Evolutionary conservation across 2,329 filamentous ascomycete species (phyloP).

Genomic region (Trichophyton mentagrophytes): DNA sequence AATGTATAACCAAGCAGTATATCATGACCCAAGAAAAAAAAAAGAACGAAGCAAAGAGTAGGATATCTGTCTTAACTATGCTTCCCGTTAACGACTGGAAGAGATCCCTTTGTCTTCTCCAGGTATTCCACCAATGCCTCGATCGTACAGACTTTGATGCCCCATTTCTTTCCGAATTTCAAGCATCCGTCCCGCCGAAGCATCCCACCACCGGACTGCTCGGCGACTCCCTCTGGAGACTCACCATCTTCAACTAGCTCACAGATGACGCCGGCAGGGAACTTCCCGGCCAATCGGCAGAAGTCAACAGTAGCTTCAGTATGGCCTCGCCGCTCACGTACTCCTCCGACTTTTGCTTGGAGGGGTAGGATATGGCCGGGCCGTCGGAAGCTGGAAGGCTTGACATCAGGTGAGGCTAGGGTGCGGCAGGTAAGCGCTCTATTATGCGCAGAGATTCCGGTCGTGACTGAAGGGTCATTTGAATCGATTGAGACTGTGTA

Average conservation of each 20-base stretch:
- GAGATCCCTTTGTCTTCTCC: conserved; percentile 54
- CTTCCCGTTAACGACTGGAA: conserved; percentile 24
- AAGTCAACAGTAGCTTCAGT: conserved; percentile 91
- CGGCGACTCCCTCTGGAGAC: conserved; percentile 42
- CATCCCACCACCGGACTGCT: conserved; percentile 53
- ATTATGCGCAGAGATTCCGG: conserved; percentile 83
- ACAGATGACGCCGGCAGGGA: conserved; percentile 67
- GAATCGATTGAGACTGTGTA: conserved; percentile 88
- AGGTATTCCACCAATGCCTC: conserved; percentile 73
- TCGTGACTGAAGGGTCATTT: conserved; percentile 58
- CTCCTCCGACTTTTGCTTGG: conserved; percentile 63
- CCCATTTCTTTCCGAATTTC: conserved; percentile 75
- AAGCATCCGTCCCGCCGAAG: conserved; percentile 80
- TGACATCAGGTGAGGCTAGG: conserved; percentile 55
- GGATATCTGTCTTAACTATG: conserved; percentile 6
- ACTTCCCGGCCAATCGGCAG: conserved; percentile 70
- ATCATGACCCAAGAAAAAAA: not conserved
- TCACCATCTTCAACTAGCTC: conserved; percentile 83
- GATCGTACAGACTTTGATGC: conserved; percentile 88
- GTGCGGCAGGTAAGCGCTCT: conserved; percentile 66
- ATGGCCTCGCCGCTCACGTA: conserved; percentile 67
- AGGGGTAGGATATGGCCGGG: conserved; percentile 88
- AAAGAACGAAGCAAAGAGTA: not conserved
- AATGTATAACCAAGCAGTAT: not conserved
- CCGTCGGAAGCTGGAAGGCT: conserved; percentile 53